Percentiles rank a stretch among this genome's conserved stretches.
These are phyloP conservation scores for Aaosphaeria arxii DNA, from an alignment of 2,329 filamentous ascomycete genomes.

Conservation along the genomic window DNA sequence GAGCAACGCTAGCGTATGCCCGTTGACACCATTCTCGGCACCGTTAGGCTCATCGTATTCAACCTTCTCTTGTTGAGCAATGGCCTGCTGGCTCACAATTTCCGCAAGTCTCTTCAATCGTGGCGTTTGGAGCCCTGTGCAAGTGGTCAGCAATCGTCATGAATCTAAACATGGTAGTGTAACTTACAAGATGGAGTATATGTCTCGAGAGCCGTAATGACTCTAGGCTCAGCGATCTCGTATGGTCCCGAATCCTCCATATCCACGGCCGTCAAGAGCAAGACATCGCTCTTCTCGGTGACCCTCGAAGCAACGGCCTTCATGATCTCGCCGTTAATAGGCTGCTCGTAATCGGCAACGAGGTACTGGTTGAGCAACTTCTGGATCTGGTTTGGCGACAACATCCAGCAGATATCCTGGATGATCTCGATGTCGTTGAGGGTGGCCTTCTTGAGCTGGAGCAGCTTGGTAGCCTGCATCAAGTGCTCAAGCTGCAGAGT, in stretches of 20 bases:
- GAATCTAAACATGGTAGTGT: not conserved
- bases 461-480: conserved; percentile 98
- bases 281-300: conserved; percentile 96
- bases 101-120: conserved; percentile 94
- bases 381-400: conserved; percentile 98
- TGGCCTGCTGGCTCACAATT: conserved; percentile 94
- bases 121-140: conserved; percentile 83
- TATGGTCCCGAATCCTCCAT: conserved; percentile 99
- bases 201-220: conserved; percentile 94
- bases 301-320: conserved; percentile 96
- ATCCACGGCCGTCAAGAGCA: conserved; percentile 89
- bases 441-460: conserved; percentile 98
- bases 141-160: conserved; percentile 12
- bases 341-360: conserved; percentile 97
- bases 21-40: conserved; percentile 16
- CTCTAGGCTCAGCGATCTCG: conserved; percentile 94
- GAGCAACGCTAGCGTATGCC: conserved; percentile 13
- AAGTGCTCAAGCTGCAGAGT: conserved; percentile 96
- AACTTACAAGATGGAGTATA: conserved; percentile 94
- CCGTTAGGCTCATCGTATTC: conserved; percentile 48
- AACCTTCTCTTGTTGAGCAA: conserved; percentile 88
- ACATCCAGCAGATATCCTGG: conserved; percentile 99
- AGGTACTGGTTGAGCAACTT: conserved; percentile 98
- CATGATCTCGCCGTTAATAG: conserved; percentile 99
- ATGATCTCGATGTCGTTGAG: conserved; percentile 99